Evolutionary conservation across 495 filamentous ascomycete genomes (phyloP), one percentile per base, ranked within the genome.

Genomic region (Tetracladium setigerum): DNA sequence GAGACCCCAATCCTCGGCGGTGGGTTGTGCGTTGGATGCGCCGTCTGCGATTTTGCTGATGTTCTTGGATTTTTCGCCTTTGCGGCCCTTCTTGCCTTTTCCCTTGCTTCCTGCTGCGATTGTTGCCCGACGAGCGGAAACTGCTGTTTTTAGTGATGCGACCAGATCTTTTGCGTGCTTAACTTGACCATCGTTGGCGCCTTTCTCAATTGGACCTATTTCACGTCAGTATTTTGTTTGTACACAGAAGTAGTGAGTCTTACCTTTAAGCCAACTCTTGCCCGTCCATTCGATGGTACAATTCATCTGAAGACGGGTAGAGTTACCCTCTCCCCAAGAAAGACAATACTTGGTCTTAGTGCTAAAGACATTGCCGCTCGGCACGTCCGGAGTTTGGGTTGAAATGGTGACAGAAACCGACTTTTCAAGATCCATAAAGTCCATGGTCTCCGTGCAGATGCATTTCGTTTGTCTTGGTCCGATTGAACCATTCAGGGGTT

Each of bases 231-330:
- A 48, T 2, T 15, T 12, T 40, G 30, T 6, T 12, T 12, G 30
- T 17, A 38, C 10, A 30, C 5, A 13, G 16, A 41, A 18, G 5
- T 44, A 31, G 14, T 3, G 22, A 13, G 49, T 50, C 68, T 59
- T 77, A 95, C 91, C 87, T 71, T 95, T 97, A 33, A 97, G 62
- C 92, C 94, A 99, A 67, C 88, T 95, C 72, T 99, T 99, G 45
- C 92, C 90, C 0, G 84, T 80, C 92, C 92, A 99, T 59, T 97
- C 92, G 40, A 97, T 86, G 0, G 82, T 82, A 63, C 87, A 95
- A 47, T 81, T 95, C 64, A 88, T 80, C 19, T 90, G 72, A 22
- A 99, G 66, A 30, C 87, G 76, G 0, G 94, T 99, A 18, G 81
- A 68, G 54, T 94, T 94, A 45, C 78, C 81, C 24, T 92, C 72